Evolutionary conservation across 306 rosid species (phyloP).

Genomic region (Leucaena leucocephala): DNA sequence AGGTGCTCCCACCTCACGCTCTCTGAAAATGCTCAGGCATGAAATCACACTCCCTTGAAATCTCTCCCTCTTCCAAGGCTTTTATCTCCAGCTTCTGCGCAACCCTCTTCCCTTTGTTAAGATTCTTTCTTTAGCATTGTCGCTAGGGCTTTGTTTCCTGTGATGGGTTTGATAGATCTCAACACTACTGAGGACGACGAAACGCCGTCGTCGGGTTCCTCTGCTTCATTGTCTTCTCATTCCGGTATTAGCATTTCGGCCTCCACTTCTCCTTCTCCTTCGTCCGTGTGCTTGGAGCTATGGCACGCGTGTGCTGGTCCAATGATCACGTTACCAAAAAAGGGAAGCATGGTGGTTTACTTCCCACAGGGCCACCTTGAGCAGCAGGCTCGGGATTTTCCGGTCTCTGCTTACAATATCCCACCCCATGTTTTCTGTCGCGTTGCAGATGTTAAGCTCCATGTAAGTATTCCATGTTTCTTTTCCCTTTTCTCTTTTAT

Average conservation of each 20-base stretch:
- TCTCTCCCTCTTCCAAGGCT: slow-evolving; percentile 14
- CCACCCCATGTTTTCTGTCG: slow-evolving; percentile 95
- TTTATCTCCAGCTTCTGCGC: slow-evolving; percentile 3
- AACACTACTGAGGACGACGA: slow-evolving; percentile 94
- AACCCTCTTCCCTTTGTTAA: slow-evolving; percentile 15
- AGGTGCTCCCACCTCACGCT: slow-evolving; percentile 48
- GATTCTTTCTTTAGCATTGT: slow-evolving; percentile 34
- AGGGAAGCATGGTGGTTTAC: slow-evolving; percentile 84
- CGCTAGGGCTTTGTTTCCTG: slow-evolving; percentile 2
- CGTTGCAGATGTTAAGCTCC: slow-evolving; percentile 90
- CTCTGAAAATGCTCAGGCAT: slow-evolving; percentile 63
- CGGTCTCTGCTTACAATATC: slow-evolving; percentile 60
- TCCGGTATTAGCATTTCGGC: slow-evolving; percentile 53
- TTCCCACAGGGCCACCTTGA: slow-evolving; percentile 94
- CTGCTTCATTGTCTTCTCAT: slow-evolving; percentile 55
- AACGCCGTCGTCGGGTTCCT: slow-evolving; percentile 60
- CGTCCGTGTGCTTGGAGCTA: slow-evolving; percentile 86
- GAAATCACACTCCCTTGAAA: slow-evolving; percentile 48
- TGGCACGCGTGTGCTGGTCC: slow-evolving; percentile 99
- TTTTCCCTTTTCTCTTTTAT: background rate
- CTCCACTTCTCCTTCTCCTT: slow-evolving; percentile 34
- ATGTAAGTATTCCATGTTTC: slow-evolving; percentile 48
- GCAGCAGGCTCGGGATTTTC: slow-evolving; percentile 69
- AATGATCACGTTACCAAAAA: slow-evolving; percentile 83
- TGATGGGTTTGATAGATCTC: slow-evolving; percentile 92